Conservation (phyloP, 352 stramenopile genomes). For the Phytopythium montanum region DNA sequence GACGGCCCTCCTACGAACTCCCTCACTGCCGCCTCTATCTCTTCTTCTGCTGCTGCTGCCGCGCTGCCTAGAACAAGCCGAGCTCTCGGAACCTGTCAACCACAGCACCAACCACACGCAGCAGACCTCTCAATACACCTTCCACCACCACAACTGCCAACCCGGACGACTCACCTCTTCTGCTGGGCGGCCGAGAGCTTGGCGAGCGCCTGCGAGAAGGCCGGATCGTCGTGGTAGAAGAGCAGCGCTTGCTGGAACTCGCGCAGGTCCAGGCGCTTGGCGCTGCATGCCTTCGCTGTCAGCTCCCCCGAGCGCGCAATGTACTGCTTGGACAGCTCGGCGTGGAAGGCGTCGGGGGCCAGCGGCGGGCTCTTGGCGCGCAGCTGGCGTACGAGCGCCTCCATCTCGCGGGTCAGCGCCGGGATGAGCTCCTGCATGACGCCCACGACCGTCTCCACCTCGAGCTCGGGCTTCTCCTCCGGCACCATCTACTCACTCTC, state of each 20-base stretch:
- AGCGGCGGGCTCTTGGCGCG: slow-evolving; percentile 26
- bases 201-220: slow-evolving; percentile 61
- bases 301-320: slow-evolving; percentile 56
- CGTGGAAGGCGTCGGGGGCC: slow-evolving; percentile 35
- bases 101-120: slow-evolving; percentile 8
- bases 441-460: slow-evolving; percentile 43
- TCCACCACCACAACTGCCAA: background rate
- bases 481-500: slow-evolving; percentile 30
- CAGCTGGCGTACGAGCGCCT: slow-evolving; percentile 41
- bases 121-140: background rate
- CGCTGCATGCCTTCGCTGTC: slow-evolving; percentile 49
- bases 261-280: slow-evolving; percentile 51
- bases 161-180: slow-evolving; percentile 36
- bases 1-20: background rate
- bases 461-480: slow-evolving; percentile 61
- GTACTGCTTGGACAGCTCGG: slow-evolving; percentile 60
- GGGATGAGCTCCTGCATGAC: slow-evolving; percentile 78
- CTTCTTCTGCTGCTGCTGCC: background rate
- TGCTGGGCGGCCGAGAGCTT: slow-evolving; percentile 64
- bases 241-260: slow-evolving; percentile 73
- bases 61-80: slow-evolving; percentile 27
- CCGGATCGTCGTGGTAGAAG: slow-evolving; percentile 72
- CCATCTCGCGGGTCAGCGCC: slow-evolving; percentile 69
- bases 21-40: background rate
- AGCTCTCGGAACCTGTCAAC: slow-evolving; percentile 43